Percentiles rank a stretch among this genome's conserved stretches.
These are phyloP conservation scores for Pseudoturritis turrita DNA, from an alignment of 345 rosid genomes.

Conservation along the genomic window DNA sequence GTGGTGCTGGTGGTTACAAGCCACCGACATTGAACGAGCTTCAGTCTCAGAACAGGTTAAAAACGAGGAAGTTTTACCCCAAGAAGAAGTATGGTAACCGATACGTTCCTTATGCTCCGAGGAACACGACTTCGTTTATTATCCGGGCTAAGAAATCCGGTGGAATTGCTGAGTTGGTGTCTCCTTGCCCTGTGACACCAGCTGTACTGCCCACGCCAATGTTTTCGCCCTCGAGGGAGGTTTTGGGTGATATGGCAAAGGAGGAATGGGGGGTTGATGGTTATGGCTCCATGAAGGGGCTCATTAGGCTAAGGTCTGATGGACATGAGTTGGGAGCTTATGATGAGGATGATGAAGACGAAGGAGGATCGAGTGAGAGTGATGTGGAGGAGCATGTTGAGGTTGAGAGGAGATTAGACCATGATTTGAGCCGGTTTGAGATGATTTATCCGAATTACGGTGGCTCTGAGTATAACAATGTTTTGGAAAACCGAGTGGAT, in stretches of 20 bases:
- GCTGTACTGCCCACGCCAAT: constrained; percentile 82
- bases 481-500: constrained; percentile 87
- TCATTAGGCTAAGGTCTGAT: constrained; percentile 77
- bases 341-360: constrained; percentile 90
- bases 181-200: constrained; percentile 91
- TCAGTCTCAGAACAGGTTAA: constrained; percentile 69
- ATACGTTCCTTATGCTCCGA: constrained; percentile 89
- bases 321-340: constrained; percentile 49
- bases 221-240: constrained; percentile 82
- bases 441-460: constrained; percentile 81
- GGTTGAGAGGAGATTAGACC: constrained; percentile 91
- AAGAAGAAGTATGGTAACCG: constrained; percentile 60
- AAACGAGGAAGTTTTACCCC: constrained; percentile 68
- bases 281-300: constrained; percentile 98
- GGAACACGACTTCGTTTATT: constrained; percentile 83
- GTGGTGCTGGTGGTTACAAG: constrained; percentile 48
- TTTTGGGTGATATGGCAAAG: constrained; percentile 89
- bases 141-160: constrained; percentile 89
- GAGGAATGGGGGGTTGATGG: constrained; percentile 99
- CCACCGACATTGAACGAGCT: constrained; percentile 84
- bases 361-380: constrained; percentile 88
- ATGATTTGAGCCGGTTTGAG: constrained; percentile 95
- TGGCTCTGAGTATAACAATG: constrained; percentile 57
- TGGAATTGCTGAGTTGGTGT: constrained; percentile 89
- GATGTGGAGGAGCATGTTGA: constrained; percentile 97